Conservation (phyloP, 108 stramenopile species). For the Pseudonitzschia pungens region DNA sequence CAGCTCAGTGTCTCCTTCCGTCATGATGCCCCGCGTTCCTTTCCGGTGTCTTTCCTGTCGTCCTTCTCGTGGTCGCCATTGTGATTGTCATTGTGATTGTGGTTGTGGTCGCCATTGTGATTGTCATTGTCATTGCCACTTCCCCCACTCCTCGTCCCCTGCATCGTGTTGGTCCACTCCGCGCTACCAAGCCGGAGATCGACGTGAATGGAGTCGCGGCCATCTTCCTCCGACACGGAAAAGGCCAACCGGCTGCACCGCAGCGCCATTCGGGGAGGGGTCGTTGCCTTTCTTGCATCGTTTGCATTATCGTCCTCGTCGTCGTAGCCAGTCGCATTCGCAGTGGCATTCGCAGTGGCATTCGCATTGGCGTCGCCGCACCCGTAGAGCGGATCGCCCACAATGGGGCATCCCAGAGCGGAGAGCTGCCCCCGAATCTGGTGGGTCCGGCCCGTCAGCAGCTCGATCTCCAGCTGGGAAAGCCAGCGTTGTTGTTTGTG, state of each 20-base stretch:
- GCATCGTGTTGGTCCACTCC: not conserved
- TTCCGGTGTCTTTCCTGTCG: no score
- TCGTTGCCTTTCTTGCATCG: no score
- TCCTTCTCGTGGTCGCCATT: no score
- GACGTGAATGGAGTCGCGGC: not conserved
- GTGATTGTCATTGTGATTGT: no score
- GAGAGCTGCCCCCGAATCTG: conserved; percentile 87
- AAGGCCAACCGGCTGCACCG: conserved; percentile 2
- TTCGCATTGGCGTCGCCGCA: not conserved
- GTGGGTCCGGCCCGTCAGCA: conserved; percentile 83
- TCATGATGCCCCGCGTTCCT: no score
- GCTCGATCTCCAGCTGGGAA: conserved; percentile 64
- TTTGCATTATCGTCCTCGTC: no score
- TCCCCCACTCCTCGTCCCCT: no score
- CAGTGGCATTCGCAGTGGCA: not conserved
- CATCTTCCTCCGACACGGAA: not conserved
- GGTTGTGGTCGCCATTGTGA: not conserved
- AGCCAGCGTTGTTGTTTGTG: not conserved
- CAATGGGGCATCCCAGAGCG: conserved; percentile 68
- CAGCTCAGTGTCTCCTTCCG: no score
- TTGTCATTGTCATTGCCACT: not conserved
- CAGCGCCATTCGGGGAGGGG: not conserved
- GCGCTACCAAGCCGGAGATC: not conserved
- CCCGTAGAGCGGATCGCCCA: conserved; percentile 78
- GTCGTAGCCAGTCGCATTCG: no score